Base-by-base conservation (phyloP, 345 rosid species). In the Boechera divaricarpa region DNA sequence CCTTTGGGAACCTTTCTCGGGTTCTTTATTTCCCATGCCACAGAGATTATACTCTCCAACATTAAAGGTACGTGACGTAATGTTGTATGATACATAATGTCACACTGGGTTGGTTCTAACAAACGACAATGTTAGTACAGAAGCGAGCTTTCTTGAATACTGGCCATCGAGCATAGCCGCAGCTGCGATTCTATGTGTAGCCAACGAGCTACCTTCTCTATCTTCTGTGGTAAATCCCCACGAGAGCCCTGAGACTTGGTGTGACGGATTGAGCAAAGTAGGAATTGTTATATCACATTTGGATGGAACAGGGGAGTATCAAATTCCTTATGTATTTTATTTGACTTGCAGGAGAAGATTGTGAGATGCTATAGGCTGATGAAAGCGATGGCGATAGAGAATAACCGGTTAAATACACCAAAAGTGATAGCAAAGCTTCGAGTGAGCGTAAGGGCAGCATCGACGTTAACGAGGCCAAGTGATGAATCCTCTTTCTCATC, bases 141-240 rank as follows among this genome's bases (percentile, higher is more conserved):
- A 92, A 75, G 85, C 94, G 42, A 91, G 97, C 83, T 89, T 95
- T 75, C 85, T 91, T 11, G 96, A 88, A 84, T 84, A 89, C 60
- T 56, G 93, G 80, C 99, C 99, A 51, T 95, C 99, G 36, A 90
- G 93, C 81, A 89, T 91, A 74, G 99, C 98, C 7, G 99, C 91
- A 3, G 96, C 97, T 24, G 98, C 98, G 4, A 86, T 92, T 69
- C 90, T 95, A 2, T 92, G 89, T 41, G 98, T 91, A 28, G 97
- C 97, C 39, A 84, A 82, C 57, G 97, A 86, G 72, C 85, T 92
- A 31, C 99, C 98, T 64, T 87, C 83, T 63, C 73, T 92, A 81
- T 81, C 98, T 5, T 88, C 89, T 47, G 74, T 66, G 69, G 63
- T 60, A 2, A 83, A 81, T 76, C 92, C 89, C 0, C 91, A 92